Evolutionary conservation across 257 asterid genomes (phyloP), one percentile per base, ranked within the genome.

Genomic region (Solanum lignicaule): DNA sequence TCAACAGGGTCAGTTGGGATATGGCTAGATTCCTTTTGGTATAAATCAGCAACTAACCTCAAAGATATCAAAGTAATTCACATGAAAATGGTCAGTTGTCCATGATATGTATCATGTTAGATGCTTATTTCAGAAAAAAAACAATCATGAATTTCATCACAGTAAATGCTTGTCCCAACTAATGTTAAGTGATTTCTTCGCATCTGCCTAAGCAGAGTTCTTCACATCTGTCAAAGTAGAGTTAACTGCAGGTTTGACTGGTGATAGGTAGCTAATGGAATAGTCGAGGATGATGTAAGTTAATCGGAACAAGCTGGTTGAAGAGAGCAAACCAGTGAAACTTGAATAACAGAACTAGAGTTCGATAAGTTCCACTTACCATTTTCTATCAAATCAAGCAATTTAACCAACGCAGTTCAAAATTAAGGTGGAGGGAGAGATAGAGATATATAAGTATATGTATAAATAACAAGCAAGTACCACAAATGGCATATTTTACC

Each of bases 1-100:
- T 16, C 98, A 96, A 73, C 81, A 81, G 98, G 98, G 84, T 86
- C 91, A 14, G 94, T 96, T 36, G 99, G 98, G 88, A 96, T 94
- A 86, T 23, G 92, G 2, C 66, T 94, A 58, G 98, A 96, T 87
- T 31, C 98, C 3, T 94, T 92, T 78, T 94, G 98, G 98, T 95
- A 94, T 27, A 95, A 94, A 72, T 87, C 98, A 9, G 87, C 90
- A n/a, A 38, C 96, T 7, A 90, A 92, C 87, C 89, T 93, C 29
- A 33, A 90, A 0, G 93, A 94, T 87, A 88, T 94, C 15, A 87
- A 93, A 88, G 98, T 98, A 60, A 72, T 65, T 65, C 72, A 65
- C 72, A 65, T 35, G 72, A 25, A 65, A 60, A 21, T 60, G 27
- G 69, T 21, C 25, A 9, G 69, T 60, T 60, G 29, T 60, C 68